A percentile compares a stretch with the other conserved stretches of the same genome.
These are phyloP conservation scores for Euphorbia peplus DNA, from an alignment of 345 rosid species.

Conservation along the genomic window DNA sequence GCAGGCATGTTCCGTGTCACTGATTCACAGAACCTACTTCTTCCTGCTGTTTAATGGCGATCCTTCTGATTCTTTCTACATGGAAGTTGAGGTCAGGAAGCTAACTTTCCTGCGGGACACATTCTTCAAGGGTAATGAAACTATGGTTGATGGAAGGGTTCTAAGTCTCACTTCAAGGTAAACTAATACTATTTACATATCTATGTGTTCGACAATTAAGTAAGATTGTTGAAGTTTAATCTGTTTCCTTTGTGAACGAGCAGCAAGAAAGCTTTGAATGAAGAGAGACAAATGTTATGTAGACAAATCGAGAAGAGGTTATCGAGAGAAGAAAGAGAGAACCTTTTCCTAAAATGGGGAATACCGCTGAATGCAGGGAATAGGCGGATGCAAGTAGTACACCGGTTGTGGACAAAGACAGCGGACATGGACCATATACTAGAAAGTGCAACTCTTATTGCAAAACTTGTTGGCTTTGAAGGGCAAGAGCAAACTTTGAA, in stretches of 20 bases:
- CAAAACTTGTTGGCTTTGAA: constrained; percentile 57
- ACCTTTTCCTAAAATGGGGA: constrained; percentile 68
- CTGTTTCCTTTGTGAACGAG: too few relatives aligned
- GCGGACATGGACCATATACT: constrained; percentile 58
- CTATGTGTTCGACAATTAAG: background rate
- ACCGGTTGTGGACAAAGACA: constrained; percentile 58
- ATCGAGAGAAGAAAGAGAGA: constrained; percentile 55
- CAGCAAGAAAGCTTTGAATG: constrained; percentile 56
- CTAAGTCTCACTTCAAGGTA: constrained; percentile 56
- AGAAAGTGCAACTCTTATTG: constrained; percentile 68
- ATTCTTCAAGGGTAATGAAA: constrained; percentile 41
- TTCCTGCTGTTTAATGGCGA: constrained; percentile 79
- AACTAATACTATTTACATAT: background rate
- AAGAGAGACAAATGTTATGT: constrained; percentile 69
- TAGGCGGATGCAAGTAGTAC: constrained; percentile 61
- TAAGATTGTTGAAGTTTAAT: background rate
- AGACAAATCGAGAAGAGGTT: constrained; percentile 55
- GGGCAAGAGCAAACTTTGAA: constrained; percentile 33
- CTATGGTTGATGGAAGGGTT: constrained; percentile 49
- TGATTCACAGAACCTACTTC: constrained; percentile 90
- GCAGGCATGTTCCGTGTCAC: constrained; percentile 69
- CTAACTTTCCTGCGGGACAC: constrained; percentile 58
- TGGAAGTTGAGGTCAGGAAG: constrained; percentile 87
- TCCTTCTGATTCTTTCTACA: constrained; percentile 67
- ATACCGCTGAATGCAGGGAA: constrained; percentile 53